Evolutionary conservation across 129 eudicot species (phyloP).

Genomic region (Helianthus annuus): HanXRQr2.0-SUNRISE NC_035440.2:33523555-33524054

Average conservation of each 20-base stretch:
- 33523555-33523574: conserved; percentile 74
- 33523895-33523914: conserved; percentile 34
- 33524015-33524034: conserved; percentile 75
- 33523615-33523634: neutral
- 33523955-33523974: conserved; percentile 1
- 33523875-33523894: conserved; percentile 60
- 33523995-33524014: conserved; percentile 63
- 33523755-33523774: conserved; percentile 62
- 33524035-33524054: conserved; percentile 61
- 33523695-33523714: conserved; percentile 75
- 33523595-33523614: conserved; percentile 37
- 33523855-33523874: conserved; percentile 75
- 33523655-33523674: neutral
- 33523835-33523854: conserved; percentile 86
- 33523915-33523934: neutral
- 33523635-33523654: neutral
- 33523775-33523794: conserved; percentile 43
- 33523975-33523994: conserved; percentile 69
- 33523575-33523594: conserved; percentile 58
- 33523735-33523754: conserved; percentile 48
- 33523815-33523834: conserved; percentile 89
- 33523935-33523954: neutral
- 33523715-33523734: conserved; percentile 79
- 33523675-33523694: neutral
- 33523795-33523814: conserved; percentile 76